Conservation (phyloP, 495 filamentous ascomycete species). For the Penicillium flavigenum region DNA sequence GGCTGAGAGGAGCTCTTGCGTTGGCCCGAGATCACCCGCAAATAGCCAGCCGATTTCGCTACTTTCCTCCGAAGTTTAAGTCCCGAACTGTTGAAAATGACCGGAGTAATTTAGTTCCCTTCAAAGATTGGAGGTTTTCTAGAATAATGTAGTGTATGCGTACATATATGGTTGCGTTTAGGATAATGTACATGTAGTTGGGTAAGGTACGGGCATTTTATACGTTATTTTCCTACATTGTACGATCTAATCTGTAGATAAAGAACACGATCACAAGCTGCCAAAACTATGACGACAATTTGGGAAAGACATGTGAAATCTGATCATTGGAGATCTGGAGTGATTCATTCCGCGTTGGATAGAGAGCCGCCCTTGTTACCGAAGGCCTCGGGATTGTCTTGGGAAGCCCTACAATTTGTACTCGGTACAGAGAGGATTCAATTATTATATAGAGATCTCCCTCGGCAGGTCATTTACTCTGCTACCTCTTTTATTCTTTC, state of each 20-base stretch:
- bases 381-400: conserved; percentile 34
- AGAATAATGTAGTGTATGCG: background rate
- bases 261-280: conserved; percentile 14
- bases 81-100: background rate
- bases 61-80: conserved; percentile 10
- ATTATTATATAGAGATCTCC: conserved; percentile 15
- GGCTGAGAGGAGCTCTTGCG: conserved; percentile 30
- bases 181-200: background rate
- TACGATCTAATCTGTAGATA: background rate
- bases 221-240: background rate
- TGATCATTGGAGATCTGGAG: conserved; percentile 23
- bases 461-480: conserved; percentile 12
- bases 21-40: conserved; percentile 33
- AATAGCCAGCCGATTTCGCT: conserved; percentile 17
- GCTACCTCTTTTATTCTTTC: conserved; percentile 1
- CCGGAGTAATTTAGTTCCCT: conserved; percentile 20
- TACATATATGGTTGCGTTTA: background rate
- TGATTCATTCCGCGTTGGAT: conserved; percentile 1
- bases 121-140: background rate
- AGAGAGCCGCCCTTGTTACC: conserved; percentile 29
- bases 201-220: background rate
- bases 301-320: conserved; percentile 25
- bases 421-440: conserved; percentile 11
- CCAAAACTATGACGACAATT: conserved; percentile 23
- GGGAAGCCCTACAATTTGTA: background rate